phyloP scores from a whole-genome alignment of 2,329 filamentous ascomycete genomes.

The Aspergillus sojae region DNA sequence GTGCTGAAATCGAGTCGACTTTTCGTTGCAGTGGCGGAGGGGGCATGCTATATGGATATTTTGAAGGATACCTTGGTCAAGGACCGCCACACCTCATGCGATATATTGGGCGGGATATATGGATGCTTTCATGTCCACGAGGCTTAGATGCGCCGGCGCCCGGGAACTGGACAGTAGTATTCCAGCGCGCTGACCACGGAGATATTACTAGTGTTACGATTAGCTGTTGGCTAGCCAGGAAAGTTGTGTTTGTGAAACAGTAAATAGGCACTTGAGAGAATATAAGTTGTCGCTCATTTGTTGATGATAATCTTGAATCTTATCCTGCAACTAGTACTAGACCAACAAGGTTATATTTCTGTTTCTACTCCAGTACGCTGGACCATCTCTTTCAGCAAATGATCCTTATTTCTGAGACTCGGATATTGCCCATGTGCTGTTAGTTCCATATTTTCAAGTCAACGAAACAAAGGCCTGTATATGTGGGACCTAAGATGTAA shows the following conservation, averaged over 20 bases:
- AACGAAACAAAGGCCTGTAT: no score
- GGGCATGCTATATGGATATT: slow-evolving; percentile 46
- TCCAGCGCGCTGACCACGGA: slow-evolving; percentile 30
- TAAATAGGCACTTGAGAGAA: not conserved
- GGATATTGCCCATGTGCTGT: no score
- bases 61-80: slow-evolving; percentile 46
- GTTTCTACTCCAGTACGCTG: no score
- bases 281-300: not conserved
- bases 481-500: no score
- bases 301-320: not conserved
- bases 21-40: slow-evolving; percentile 39
- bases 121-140: slow-evolving; percentile 41
- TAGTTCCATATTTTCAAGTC: no score
- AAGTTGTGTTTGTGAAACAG: not conserved
- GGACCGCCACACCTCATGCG: slow-evolving; percentile 43
- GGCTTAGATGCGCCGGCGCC: slow-evolving; percentile 47
- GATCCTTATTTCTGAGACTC: no score
- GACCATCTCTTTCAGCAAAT: no score
- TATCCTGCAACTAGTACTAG: not conserved
- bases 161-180: slow-evolving; percentile 48
- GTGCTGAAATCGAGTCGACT: slow-evolving; percentile 40
- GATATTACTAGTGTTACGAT: slow-evolving; percentile 32
- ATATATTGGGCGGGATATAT: slow-evolving; percentile 44
- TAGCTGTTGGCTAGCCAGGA: slow-evolving; percentile 47
- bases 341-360: no score